Evolutionary conservation across 176 grass and related monocot species (phyloP), one percentile per base, ranked within the genome.

Genomic region (Eragrostis nindensis): DNA sequence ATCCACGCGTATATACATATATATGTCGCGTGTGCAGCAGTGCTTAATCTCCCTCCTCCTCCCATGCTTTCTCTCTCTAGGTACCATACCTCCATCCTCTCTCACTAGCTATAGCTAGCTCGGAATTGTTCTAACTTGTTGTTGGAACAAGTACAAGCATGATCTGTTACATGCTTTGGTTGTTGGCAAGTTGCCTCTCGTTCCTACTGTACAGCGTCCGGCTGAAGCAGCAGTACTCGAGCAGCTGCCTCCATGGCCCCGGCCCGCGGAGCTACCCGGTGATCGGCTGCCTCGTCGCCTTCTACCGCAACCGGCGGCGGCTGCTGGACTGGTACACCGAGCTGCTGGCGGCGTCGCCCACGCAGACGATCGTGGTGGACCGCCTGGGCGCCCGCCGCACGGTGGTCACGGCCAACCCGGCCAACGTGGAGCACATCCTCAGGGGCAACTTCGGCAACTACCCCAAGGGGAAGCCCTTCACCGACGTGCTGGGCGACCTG

Each of bases 341-440:
- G 63, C 87, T 97, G 50, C 91, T 97, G 0, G 50, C 88, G 1
- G 82, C 84, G 16, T 97, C 91, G 40, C 87, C 85, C 43, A 62
- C 87, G 60, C 87, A 92, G 79, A 97, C 94, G 14, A 87, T 97
- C 80, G 82, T 92, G 12, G 77, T 97, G 4, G 74, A 75, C 70
- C 76, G 94, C 4, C 60, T 90, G 5, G 92, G 94, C 6, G 87
- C 92, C 7, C 73, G 82, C 7, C 94, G 94, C 2, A 94, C 85
- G 3, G 78, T 97, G 74, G 87, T 98, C 1, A 94, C 92, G 0
- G 92, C 94, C 6, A 90, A 92, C 84, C 92, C 92, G 13, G 89
- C 17, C 12, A 97, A 94, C 81, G 90, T 98, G 4, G 95, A 98
- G 87, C 81, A 98, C 83, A 89, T 98, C 42, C 83, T 94, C 24